These are phyloP conservation scores for Jimgerdemannia flammicorona DNA, from an alignment of 192 early-diverging fungal genomes.

Conservation along the genomic window DNA sequence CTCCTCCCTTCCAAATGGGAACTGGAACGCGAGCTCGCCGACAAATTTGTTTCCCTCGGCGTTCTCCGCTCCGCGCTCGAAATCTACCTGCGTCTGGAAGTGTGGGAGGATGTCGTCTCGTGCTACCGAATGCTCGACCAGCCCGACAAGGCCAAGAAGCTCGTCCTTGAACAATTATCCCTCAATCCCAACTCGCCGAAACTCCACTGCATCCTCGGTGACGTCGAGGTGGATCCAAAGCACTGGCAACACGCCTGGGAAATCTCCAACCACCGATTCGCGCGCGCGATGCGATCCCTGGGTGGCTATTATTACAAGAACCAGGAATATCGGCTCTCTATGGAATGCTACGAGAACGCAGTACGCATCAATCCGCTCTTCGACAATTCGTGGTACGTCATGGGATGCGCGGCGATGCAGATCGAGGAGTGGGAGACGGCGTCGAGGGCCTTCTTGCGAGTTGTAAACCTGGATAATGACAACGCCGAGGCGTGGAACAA, in stretches of 20 bases:
- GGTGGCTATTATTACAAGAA: constrained; percentile 76
- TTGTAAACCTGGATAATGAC: constrained; percentile 64
- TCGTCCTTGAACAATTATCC: constrained; percentile 66
- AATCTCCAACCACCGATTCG: constrained; percentile 72
- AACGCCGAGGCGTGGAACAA: constrained; percentile 99
- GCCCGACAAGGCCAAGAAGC: constrained; percentile 78
- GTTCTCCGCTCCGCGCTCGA: constrained; percentile 89
- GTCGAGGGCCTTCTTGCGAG: constrained; percentile 69
- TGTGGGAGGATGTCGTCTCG: constrained; percentile 94
- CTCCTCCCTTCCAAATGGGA: constrained; percentile 92
- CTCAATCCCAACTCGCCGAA: constrained; percentile 72
- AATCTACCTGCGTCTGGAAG: constrained; percentile 89
- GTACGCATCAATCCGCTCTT: constrained; percentile 91
- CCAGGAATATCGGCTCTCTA: constrained; percentile 55
- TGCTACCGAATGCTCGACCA: constrained; percentile 87
- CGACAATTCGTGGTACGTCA: constrained; percentile 94
- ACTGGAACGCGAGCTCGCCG: constrained; percentile 89
- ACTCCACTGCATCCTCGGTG: constrained; percentile 87
- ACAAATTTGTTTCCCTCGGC: constrained; percentile 79
- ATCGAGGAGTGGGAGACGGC: constrained; percentile 73
- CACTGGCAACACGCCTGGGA: constrained; percentile 90
- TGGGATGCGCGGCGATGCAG: constrained; percentile 92
- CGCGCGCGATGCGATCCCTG: constrained; percentile 93
- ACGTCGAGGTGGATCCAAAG: constrained; percentile 70
- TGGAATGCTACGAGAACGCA: constrained; percentile 78